These are phyloP conservation scores for Cenchrus fungigraminus DNA, from an alignment of 176 grass and related monocot species.

Conservation along the genomic window DNA sequence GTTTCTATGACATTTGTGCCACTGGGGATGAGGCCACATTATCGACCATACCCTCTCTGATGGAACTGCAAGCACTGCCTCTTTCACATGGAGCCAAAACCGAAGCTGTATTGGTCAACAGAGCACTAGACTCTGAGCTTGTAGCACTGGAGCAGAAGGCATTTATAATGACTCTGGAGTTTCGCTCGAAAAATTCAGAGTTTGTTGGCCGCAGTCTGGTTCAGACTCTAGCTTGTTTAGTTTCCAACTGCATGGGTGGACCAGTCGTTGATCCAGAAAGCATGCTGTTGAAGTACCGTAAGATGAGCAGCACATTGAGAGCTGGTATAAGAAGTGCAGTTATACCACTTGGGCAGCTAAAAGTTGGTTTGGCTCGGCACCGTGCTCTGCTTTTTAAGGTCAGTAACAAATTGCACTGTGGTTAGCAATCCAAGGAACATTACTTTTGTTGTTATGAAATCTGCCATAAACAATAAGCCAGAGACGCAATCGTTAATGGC, in stretches of 20 bases:
- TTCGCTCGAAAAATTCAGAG: slow-evolving; percentile 51
- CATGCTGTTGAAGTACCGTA: slow-evolving; percentile 57
- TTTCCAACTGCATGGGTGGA: slow-evolving; percentile 89
- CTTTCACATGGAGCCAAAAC: slow-evolving; percentile 60
- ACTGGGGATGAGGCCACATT: slow-evolving; percentile 46
- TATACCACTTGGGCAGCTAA: slow-evolving; percentile 73
- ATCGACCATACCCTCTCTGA: slow-evolving; percentile 76
- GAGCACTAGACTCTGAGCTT: slow-evolving; percentile 70
- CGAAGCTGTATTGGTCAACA: slow-evolving; percentile 86
- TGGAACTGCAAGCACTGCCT: slow-evolving; percentile 58
- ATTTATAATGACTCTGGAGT: slow-evolving; percentile 58
- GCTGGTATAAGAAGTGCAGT: slow-evolving; percentile 62
- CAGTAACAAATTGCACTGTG: slow-evolving; percentile 30
- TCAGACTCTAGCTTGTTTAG: slow-evolving; percentile 69
- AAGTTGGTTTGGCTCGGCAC: slow-evolving; percentile 85
- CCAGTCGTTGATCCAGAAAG: slow-evolving; percentile 69
- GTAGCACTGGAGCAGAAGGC: slow-evolving; percentile 78
- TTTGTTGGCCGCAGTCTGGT: slow-evolving; percentile 68
- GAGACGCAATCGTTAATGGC: background rate
- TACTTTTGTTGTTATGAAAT: slow-evolving; percentile 9
- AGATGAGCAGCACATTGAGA: slow-evolving; percentile 54
- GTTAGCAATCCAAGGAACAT: slow-evolving; percentile 7
- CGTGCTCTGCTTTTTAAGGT: slow-evolving; percentile 98
- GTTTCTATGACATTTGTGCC: slow-evolving; percentile 92
- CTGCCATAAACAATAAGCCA: background rate